Percentiles rank a stretch among this genome's conserved stretches.
Evolutionary conservation across 2,329 filamentous ascomycete species (phyloP).

Genomic region (Leptoxyphium fumago): DNA sequence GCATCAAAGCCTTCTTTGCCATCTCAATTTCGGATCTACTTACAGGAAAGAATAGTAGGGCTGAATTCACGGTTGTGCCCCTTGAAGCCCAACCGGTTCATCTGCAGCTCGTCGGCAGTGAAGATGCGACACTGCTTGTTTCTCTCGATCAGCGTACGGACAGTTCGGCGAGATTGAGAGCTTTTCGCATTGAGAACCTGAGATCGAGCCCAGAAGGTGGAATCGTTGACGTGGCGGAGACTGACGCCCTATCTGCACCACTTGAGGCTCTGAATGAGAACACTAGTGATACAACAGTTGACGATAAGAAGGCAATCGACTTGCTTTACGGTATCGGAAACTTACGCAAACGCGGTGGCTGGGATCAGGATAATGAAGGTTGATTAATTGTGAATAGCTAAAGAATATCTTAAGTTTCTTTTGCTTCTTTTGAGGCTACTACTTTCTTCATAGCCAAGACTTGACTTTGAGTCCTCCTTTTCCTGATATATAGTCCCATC

Average conservation of each 20-base stretch:
- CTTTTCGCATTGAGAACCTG: neutral
- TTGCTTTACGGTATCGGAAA: constrained; percentile 34
- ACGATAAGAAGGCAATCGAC: constrained; percentile 26
- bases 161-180: constrained; percentile 2
- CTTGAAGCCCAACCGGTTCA: constrained; percentile 6
- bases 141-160: constrained; percentile 7
- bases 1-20: constrained; percentile 5
- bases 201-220: neutral
- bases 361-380: neutral
- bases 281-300: constrained; percentile 8
- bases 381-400: neutral
- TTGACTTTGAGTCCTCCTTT: no score
- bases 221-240: neutral
- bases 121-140: constrained; percentile 3
- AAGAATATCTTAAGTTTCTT: no score
- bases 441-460: no score
- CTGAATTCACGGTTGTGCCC: neutral
- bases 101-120: constrained; percentile 2
- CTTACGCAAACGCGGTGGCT: constrained; percentile 31
- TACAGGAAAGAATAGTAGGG: neutral
- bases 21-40: neutral
- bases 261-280: constrained; percentile 9
- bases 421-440: no score
- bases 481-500: no score
- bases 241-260: neutral